Conservation (phyloP, 2,329 filamentous ascomycete genomes). For the Myriosclerotinia curreyana region DNA sequence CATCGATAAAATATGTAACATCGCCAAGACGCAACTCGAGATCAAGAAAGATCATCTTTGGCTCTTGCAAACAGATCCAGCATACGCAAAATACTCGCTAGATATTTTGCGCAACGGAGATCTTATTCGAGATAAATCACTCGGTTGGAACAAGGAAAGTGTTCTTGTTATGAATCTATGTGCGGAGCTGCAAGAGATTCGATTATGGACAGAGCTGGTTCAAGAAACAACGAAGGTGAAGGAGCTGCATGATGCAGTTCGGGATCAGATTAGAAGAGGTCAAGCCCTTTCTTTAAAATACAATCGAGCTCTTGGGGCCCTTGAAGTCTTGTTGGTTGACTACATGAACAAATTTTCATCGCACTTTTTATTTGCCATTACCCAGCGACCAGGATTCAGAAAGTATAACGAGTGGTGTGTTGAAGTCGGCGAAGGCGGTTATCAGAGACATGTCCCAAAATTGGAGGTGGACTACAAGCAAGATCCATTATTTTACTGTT, state of each 20-base stretch:
- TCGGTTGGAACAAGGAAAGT: neutral
- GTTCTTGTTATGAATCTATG: neutral
- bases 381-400: neutral
- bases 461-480: too few species aligned
- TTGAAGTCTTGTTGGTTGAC: slow-evolving; percentile 9
- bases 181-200: neutral
- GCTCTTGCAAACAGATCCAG: slow-evolving; percentile 24
- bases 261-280: slow-evolving; percentile 7
- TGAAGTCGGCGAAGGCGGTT: too few species aligned
- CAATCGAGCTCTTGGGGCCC: neutral
- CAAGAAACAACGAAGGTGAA: slow-evolving; percentile 14
- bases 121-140: neutral
- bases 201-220: slow-evolving; percentile 18
- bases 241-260: neutral
- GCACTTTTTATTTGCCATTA: neutral
- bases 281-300: neutral
- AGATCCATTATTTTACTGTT: neutral
- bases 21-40: slow-evolving; percentile 9
- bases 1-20: slow-evolving; percentile 8
- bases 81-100: slow-evolving; percentile 12
- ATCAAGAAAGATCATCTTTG: slow-evolving; percentile 23
- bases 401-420: neutral
- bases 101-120: neutral
- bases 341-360: neutral
- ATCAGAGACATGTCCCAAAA: too few species aligned